Evolutionary conservation across 1,284 basidiomycete species (phyloP).

Genomic region (Marasmius fiardii): DNA sequence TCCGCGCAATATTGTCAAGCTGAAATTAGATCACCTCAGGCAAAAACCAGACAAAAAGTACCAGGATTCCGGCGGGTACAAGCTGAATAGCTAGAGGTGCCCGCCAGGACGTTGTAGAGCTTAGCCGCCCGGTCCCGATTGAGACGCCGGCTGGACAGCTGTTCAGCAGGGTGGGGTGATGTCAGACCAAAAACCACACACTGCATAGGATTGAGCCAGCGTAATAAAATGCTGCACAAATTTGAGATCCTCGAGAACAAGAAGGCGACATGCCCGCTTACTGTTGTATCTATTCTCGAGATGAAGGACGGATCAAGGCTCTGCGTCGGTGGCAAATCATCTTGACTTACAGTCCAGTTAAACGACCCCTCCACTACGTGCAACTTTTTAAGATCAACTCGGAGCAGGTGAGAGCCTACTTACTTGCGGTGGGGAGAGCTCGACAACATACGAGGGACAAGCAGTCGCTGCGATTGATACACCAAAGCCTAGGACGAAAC

Average conservation of each 20-base stretch:
- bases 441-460: constrained; percentile 45
- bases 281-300: constrained; percentile 29
- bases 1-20: not conserved
- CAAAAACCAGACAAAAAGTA: constrained; percentile 38
- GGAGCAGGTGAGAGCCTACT: constrained; percentile 1
- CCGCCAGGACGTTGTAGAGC: constrained; percentile 41
- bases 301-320: not conserved
- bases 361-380: constrained; percentile 51
- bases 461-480: constrained; percentile 46
- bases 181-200: constrained; percentile 15
- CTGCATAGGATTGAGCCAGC: constrained; percentile 41
- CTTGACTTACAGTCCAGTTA: constrained; percentile 44
- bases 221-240: constrained; percentile 36
- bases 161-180: constrained; percentile 1
- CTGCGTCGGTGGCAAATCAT: not conserved
- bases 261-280: constrained; percentile 14
- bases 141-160: constrained; percentile 36
- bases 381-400: not conserved
- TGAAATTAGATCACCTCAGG: constrained; percentile 37
- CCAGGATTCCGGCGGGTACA: constrained; percentile 42
- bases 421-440: constrained; percentile 58
- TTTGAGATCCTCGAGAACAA: not conserved
- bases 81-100: constrained; percentile 52
- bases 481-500: constrained; percentile 50
- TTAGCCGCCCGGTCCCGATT: constrained; percentile 41